phyloP scores from a whole-genome alignment of 2,329 filamentous ascomycete genomes.

The Thermoascus crustaceus region DNA sequence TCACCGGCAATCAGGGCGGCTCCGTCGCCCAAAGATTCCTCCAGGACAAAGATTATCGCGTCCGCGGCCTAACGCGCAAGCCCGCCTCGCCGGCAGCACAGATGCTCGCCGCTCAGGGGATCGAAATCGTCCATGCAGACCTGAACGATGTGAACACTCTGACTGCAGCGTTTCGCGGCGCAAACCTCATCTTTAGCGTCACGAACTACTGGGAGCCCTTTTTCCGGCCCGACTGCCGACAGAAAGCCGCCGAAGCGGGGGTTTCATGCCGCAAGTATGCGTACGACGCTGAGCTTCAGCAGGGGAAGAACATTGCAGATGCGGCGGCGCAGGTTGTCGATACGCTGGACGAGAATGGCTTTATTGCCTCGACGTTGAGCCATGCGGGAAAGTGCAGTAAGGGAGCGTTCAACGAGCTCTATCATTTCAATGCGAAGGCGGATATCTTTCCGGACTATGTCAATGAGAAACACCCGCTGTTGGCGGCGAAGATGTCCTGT shows the following conservation, averaged over 20 bases:
- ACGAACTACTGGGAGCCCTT: slow-evolving; percentile 50
- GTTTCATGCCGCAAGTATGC: slow-evolving; percentile 38
- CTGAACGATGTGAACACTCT: slow-evolving; percentile 17
- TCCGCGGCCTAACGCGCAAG: slow-evolving; percentile 24
- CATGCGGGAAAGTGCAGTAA: slow-evolving; percentile 41
- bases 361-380: slow-evolving; percentile 46
- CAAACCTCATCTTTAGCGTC: slow-evolving; percentile 46
- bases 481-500: slow-evolving; percentile 43
- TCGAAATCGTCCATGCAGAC: slow-evolving; percentile 21
- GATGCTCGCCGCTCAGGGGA: slow-evolving; percentile 14
- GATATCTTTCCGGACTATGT: slow-evolving; percentile 44
- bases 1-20: slow-evolving; percentile 17
- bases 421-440: slow-evolving; percentile 44
- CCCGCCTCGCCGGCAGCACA: slow-evolving; percentile 13
- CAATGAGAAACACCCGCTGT: slow-evolving; percentile 31
- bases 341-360: slow-evolving; percentile 40
- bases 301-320: slow-evolving; percentile 49
- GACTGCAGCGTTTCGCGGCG: slow-evolving; percentile 25
- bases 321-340: slow-evolving; percentile 40
- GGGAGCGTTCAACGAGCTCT: slow-evolving; percentile 42
- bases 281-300: slow-evolving; percentile 43
- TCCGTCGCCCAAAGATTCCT: slow-evolving; percentile 18
- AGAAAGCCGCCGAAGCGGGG: slow-evolving; percentile 30
- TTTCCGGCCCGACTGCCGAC: slow-evolving; percentile 37
- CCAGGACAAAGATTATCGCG: slow-evolving; percentile 14